These are phyloP conservation scores for Phyllosticta citrichinensis DNA, from an alignment of 2,329 filamentous ascomycete genomes.

Conservation along the genomic window DNA sequence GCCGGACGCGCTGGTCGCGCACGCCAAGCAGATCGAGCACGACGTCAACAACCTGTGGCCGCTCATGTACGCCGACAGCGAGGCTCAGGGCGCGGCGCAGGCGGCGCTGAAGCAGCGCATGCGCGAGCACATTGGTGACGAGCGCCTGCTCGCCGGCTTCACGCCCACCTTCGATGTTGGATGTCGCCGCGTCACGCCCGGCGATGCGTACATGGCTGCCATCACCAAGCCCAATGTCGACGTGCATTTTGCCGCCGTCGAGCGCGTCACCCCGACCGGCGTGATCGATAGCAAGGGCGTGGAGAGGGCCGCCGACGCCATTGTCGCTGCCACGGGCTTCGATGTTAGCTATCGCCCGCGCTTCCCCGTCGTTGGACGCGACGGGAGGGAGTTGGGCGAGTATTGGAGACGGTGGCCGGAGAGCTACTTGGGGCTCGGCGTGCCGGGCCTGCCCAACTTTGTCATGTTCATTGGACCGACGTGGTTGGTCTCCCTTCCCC, in stretches of 20 bases:
- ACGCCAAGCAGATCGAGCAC: slow-evolving; percentile 37
- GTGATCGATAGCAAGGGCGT: slow-evolving; percentile 35
- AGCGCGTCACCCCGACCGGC: slow-evolving; percentile 36
- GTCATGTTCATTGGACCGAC: slow-evolving; percentile 33
- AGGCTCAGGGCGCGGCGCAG: slow-evolving; percentile 31
- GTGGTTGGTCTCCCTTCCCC: slow-evolving; percentile 15
- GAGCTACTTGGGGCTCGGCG: slow-evolving; percentile 32
- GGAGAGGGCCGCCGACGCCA: slow-evolving; percentile 32
- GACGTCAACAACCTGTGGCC: slow-evolving; percentile 16
- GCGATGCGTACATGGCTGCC: slow-evolving; percentile 42
- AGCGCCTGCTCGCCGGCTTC: slow-evolving; percentile 39
- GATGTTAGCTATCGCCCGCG: slow-evolving; percentile 34
- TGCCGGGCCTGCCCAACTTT: slow-evolving; percentile 35
- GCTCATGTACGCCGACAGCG: slow-evolving; percentile 31
- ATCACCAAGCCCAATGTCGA: slow-evolving; percentile 42
- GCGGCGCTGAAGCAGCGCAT: slow-evolving; percentile 34
- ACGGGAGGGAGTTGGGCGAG: slow-evolving; percentile 30
- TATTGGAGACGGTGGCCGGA: slow-evolving; percentile 32
- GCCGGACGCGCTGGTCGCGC: slow-evolving; percentile 31
- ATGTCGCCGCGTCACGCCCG: slow-evolving; percentile 38
- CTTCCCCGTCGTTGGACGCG: slow-evolving; percentile 34
- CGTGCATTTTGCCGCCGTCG: slow-evolving; percentile 40
- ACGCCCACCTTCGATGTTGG: slow-evolving; percentile 38
- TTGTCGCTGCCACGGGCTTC: slow-evolving; percentile 38
- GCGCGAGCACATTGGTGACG: slow-evolving; percentile 42